These are phyloP conservation scores for Piloderma croceum DNA, from an alignment of 768 basidiomycete species.

Conservation along the genomic window DNA sequence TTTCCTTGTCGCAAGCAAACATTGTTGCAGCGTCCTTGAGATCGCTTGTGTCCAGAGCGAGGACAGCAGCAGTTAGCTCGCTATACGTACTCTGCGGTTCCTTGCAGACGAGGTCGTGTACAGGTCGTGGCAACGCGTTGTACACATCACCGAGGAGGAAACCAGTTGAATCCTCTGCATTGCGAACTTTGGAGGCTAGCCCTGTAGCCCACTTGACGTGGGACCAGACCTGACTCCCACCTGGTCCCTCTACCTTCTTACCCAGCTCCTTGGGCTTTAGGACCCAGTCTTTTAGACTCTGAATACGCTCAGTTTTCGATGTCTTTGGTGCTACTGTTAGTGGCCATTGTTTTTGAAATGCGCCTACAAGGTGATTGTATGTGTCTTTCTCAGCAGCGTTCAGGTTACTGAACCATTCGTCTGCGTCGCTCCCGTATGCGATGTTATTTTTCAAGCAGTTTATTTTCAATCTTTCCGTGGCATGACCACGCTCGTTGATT, in stretches of 20 bases:
- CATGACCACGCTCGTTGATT: too few species aligned
- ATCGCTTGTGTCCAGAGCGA: too few species aligned
- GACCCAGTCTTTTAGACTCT: conserved; percentile 9
- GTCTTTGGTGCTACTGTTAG: conserved; percentile 8
- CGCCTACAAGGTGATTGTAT: conserved; percentile 6
- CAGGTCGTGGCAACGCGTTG: too few species aligned
- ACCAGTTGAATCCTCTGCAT: conserved; percentile 11
- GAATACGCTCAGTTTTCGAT: conserved; percentile 5
- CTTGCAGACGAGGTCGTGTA: too few species aligned
- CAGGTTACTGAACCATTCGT: conserved; percentile 13
- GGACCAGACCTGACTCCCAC: conserved; percentile 16
- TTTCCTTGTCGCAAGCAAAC: too few species aligned
- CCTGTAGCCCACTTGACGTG: conserved; percentile 16
- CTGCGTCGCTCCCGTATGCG: too few species aligned
- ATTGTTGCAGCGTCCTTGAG: too few species aligned
- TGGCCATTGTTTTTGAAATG: conserved; percentile 17
- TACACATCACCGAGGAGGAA: conserved; percentile 1
- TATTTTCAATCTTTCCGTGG: too few species aligned
- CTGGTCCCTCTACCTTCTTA: conserved; percentile 10
- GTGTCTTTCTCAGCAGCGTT: conserved; percentile 4
- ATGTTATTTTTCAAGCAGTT: too few species aligned
- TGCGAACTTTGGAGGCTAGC: conserved; percentile 9
- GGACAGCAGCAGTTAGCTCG: too few species aligned
- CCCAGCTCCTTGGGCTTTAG: conserved; percentile 13
- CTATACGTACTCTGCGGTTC: too few species aligned